phyloP scores from a whole-genome alignment of 345 rosid species.

The Erodium maritimum region DNA sequence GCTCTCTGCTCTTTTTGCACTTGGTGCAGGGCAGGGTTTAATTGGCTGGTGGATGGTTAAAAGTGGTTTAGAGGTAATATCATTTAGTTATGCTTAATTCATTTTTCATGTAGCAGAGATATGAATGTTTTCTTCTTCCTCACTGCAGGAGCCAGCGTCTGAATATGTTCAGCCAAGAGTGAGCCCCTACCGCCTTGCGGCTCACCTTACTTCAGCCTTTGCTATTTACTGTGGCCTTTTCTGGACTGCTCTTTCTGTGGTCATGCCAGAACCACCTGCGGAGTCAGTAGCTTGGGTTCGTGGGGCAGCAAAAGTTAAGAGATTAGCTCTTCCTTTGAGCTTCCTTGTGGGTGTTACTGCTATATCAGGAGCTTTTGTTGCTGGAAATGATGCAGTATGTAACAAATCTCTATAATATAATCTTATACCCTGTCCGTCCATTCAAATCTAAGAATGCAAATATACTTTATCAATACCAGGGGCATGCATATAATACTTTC shows the following conservation, averaged over 20 bases:
- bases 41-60: constrained; percentile 99
- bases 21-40: constrained; percentile 95
- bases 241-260: constrained; percentile 89
- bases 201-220: constrained; percentile 92
- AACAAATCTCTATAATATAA: too few species aligned
- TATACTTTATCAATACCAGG: constrained; percentile 21
- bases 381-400: constrained; percentile 93
- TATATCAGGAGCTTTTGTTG: constrained; percentile 89
- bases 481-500: constrained; percentile 80
- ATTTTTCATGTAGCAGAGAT: neutral
- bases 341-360: constrained; percentile 78
- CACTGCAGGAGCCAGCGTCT: constrained; percentile 91
- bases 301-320: constrained; percentile 82
- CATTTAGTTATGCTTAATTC: neutral
- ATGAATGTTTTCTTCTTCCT: constrained; percentile 9
- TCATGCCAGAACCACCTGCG: constrained; percentile 93
- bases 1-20: constrained; percentile 74
- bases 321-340: constrained; percentile 69
- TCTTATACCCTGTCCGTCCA: too few species aligned
- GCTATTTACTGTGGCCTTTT: constrained; percentile 78
- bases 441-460: too few species aligned
- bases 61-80: constrained; percentile 85
- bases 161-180: constrained; percentile 82
- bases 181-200: constrained; percentile 89
- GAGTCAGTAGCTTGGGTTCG: constrained; percentile 71